Evolutionary conservation across 2,329 filamentous ascomycete genomes (phyloP).

Genomic region (Shiraia bambusicola): DNA sequence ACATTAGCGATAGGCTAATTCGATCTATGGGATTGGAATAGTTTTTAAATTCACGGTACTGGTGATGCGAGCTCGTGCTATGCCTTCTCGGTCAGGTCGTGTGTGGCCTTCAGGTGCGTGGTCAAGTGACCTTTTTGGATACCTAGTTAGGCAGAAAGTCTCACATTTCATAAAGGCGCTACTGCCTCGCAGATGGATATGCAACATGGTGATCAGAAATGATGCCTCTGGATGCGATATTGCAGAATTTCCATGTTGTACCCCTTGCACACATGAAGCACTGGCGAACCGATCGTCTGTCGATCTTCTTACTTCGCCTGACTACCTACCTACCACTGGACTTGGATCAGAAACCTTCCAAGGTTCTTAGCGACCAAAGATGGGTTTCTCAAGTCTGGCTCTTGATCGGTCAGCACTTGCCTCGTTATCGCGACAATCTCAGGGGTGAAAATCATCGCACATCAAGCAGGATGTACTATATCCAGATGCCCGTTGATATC

Average conservation of each 20-base stretch:
- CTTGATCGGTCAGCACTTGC: too few species aligned
- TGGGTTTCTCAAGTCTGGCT: too few species aligned
- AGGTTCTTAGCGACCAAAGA: too few species aligned
- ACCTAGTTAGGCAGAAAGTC: constrained; percentile 25
- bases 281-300: too few species aligned
- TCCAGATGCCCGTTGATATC: constrained; percentile 47
- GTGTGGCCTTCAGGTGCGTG: constrained; percentile 20
- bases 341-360: too few species aligned
- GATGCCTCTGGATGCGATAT: too few species aligned
- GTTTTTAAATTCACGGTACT: constrained; percentile 3
- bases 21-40: not conserved
- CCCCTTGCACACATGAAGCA: too few species aligned
- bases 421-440: too few species aligned
- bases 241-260: too few species aligned
- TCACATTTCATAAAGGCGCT: constrained; percentile 13
- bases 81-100: constrained; percentile 15
- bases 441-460: not conserved
- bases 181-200: constrained; percentile 5
- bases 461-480: constrained; percentile 20
- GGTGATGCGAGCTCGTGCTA: constrained; percentile 37
- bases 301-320: too few species aligned
- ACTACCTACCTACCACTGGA: too few species aligned
- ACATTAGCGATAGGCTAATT: constrained; percentile 2
- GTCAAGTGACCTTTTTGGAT: constrained; percentile 26
- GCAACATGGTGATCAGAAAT: not conserved